phyloP scores from a whole-genome alignment of 2,329 filamentous ascomycete species.

The Talaromyces islandicus region DNA sequence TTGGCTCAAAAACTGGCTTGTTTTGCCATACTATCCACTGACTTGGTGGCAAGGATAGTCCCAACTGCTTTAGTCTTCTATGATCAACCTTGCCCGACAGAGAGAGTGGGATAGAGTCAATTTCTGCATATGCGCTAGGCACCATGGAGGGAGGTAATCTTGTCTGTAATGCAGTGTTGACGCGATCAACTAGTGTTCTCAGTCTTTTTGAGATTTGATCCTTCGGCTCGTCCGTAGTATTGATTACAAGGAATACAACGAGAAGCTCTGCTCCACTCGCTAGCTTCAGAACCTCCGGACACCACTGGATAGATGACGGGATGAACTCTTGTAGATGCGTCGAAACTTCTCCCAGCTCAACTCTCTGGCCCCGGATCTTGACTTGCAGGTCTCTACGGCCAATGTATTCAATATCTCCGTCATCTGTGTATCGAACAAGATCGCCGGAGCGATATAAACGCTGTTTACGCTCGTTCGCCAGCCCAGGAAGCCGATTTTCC shows the following conservation, averaged over 20 bases:
- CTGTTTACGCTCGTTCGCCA: no score
- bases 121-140: not conserved
- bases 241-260: not conserved
- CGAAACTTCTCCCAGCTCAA: constrained; percentile 38
- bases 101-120: not conserved
- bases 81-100: not conserved
- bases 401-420: constrained; percentile 28
- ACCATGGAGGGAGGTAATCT: constrained; percentile 1
- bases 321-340: constrained; percentile 16
- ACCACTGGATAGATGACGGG: not conserved
- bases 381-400: constrained; percentile 33
- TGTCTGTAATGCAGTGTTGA: not conserved
- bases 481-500: no score
- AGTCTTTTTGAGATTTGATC: no score
- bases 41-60: not conserved
- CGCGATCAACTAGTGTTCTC: not conserved
- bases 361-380: constrained; percentile 36
- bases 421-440: constrained; percentile 26
- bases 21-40: no score
- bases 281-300: not conserved
- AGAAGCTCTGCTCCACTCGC: not conserved
- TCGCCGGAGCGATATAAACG: constrained; percentile 12
- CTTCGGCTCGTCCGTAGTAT: no score
- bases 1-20: no score
- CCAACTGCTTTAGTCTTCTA: not conserved